These are phyloP conservation scores for Solanum hybrid DNA, from an alignment of 305 asterid species.

Conservation along the genomic window DNA sequence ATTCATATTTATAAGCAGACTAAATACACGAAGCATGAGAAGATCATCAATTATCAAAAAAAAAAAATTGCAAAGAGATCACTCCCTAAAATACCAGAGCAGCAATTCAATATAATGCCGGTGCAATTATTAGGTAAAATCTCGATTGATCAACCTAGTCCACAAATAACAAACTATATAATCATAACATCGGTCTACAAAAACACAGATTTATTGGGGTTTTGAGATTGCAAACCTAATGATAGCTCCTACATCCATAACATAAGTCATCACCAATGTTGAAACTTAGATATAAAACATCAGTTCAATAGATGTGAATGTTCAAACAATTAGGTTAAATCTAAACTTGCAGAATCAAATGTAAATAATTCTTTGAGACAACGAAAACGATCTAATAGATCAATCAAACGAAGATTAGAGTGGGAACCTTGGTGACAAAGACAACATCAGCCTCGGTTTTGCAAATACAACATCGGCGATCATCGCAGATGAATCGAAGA, in stretches of 20 bases:
- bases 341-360: background rate
- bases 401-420: background rate
- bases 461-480: slow-evolving; percentile 95
- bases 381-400: background rate
- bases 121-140: background rate
- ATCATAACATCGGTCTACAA: background rate
- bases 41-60: background rate
- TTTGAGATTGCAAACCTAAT: background rate
- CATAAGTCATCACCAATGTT: background rate
- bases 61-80: background rate
- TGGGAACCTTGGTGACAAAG: slow-evolving; percentile 76
- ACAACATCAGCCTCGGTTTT: slow-evolving; percentile 60
- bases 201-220: background rate
- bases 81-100: background rate
- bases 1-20: background rate
- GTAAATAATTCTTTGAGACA: background rate
- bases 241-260: background rate
- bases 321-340: background rate
- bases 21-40: background rate
- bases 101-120: background rate
- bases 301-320: background rate
- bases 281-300: background rate
- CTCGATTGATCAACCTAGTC: background rate
- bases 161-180: background rate
- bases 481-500: slow-evolving; percentile 92